Base-by-base conservation (phyloP, 2,329 filamentous ascomycete species). In the Alternaria incomplexa region DNA sequence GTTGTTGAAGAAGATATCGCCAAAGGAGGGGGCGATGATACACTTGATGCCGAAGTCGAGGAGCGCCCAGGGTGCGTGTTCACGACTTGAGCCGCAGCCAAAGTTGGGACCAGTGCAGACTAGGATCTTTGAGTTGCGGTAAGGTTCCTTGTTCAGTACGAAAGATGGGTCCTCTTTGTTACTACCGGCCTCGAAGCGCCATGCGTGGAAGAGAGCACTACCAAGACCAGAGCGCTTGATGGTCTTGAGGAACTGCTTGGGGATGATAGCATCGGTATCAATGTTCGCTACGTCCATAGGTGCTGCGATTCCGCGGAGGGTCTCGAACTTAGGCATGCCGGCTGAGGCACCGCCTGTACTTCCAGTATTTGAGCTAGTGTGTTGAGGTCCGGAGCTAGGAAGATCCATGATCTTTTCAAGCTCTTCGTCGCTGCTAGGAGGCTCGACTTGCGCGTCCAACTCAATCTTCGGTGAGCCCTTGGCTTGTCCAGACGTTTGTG, bases 1-100 rank as follows among this genome's bases (percentile, higher is more conserved):
- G 86, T 99, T 99, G 88, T 97, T 97, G 88, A 95, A 96, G 89
- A 97, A 97, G 81, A 99, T 99, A 77, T 97, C 93, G 62, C 91
- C 92, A 71, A 88, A 92, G 1, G 91, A 94, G 1, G 93, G 93
- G 1, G 95, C 96, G 72, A 98, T 97, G 75, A 98, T 87, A 79
- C 91, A 95, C 78, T 91, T 93, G 83, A 99, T 97, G 71, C 96
- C 96, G 73, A 98, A 98, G 82, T 98, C 96, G 61, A 97, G 89
- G 23, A 98, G 87, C 6, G 96, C 95, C 96, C 96, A 98, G 1
- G 96, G 96, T 3, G 96, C 96, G 83, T 98, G 96, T 82, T 98
- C 96, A 78, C 96, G 90, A 28, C 91, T 95, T 74, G 88, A 92
- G 70, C 96, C 96, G 75, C 96, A 99, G 67, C 96, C 96, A 78